Base-by-base conservation (phyloP, 2,329 filamentous ascomycete species). In the Thelonectria olida region DNA sequence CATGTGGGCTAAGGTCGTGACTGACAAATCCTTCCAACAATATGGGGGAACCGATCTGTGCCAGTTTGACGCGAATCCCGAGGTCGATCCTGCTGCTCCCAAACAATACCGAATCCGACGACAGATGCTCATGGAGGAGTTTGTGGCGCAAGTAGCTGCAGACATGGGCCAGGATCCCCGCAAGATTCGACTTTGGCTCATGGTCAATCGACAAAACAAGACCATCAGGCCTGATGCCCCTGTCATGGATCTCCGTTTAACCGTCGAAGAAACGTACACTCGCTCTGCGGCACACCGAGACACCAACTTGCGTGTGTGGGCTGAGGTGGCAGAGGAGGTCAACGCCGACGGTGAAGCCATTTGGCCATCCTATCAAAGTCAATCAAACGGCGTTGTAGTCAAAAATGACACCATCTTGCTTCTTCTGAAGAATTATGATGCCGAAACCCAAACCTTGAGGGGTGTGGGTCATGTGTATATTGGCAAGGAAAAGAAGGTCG, bases 161-260 rank as follows among this genome's bases (percentile, higher is more conserved):
- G 91, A 97, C 58, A 83, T 91, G 50, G 84, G 82, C 0, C 78
- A 91, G 50, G 88, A 94, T 44, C 82, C 90, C 1, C 88, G 88
- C 58, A 86, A 87, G 63, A 79, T 98, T 22, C 88, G 96, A 20
- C 86, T 97, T 17, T 99, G 96, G 96, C 88, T 93, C 55, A 97
- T 99, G 94, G 96, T 99, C 1, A 98, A 97, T 74, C 90, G 96
- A 10, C 96, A 99, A 76, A 99, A 99, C 75, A 97, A 97, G 78
- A 99, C 96, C 0, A 90, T 93, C 36, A 88, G 96, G 17, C 96
- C 96, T 0, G 96, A 99, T 74, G 90, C 92, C 60, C 92, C 93
- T 0, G 88, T 99, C 49, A 87, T 87, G 74, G 93, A 97, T 72
- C 80, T 88, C 2, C 85, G 90, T 5, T 90, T 92, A 75, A 94